phyloP scores from a whole-genome alignment of 2,329 filamentous ascomycete genomes.

The Colletotrichum eremochloae region DNA sequence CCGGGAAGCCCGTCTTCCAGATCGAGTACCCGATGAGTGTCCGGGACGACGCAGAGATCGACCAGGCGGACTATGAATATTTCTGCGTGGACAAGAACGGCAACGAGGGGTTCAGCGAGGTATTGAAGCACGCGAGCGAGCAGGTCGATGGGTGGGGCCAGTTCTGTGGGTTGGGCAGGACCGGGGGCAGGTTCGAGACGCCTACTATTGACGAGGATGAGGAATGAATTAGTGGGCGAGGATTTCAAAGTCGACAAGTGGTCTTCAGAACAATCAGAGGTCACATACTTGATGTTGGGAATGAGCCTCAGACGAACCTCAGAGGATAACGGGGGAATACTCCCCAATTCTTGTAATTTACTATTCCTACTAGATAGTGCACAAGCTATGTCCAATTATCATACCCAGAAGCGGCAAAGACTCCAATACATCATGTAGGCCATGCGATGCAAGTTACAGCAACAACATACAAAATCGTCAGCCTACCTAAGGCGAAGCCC shows the following conservation, averaged over 20 bases:
- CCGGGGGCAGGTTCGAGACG: slow-evolving; percentile 44
- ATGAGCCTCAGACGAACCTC: too few species aligned
- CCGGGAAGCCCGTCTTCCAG: slow-evolving; percentile 51
- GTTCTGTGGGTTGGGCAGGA: slow-evolving; percentile 46
- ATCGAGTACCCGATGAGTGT: slow-evolving; percentile 52
- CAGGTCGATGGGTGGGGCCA: slow-evolving; percentile 52
- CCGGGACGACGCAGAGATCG: slow-evolving; percentile 45
- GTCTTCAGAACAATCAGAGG: too few species aligned
- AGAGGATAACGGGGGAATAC: too few species aligned
- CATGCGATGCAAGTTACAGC: not conserved
- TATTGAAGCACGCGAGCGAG: slow-evolving; percentile 51
- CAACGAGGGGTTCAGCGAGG: slow-evolving; percentile 50
- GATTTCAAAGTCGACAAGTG: not conserved
- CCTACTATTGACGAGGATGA: slow-evolving; percentile 43
- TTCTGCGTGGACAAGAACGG: slow-evolving; percentile 47
- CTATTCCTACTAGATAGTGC: not conserved
- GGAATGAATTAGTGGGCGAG: not conserved
- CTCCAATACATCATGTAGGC: slow-evolving; percentile 8
- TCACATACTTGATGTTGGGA: too few species aligned
- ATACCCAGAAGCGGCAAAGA: not conserved
- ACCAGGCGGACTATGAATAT: slow-evolving; percentile 45
- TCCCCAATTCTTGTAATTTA: not conserved
- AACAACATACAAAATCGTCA: not conserved
- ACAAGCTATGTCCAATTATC: not conserved
- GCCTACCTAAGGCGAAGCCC: not conserved